Percentiles rank a stretch among this genome's conserved stretches.
These are phyloP conservation scores for Ramaria sp. DNA, from an alignment of 768 basidiomycete species.

Conservation along the genomic window DNA sequence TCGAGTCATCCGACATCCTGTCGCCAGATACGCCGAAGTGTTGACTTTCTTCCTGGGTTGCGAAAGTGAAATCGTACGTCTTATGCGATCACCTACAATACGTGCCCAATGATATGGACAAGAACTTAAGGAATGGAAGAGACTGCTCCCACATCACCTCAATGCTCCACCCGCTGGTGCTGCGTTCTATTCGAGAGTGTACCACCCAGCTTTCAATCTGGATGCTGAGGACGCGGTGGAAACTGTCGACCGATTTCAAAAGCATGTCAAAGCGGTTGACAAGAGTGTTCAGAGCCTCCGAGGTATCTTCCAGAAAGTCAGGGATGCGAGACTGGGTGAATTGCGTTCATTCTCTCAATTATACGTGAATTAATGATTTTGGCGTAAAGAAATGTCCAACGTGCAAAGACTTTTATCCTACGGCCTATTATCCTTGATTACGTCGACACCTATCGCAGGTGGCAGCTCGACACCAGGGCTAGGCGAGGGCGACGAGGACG, in stretches of 20 bases:
- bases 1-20: slow-evolving; percentile 60
- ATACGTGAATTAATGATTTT: neutral
- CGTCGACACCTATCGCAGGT: slow-evolving; percentile 44
- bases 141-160: slow-evolving; percentile 48
- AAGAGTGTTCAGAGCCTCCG: slow-evolving; percentile 61
- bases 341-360: slow-evolving; percentile 2
- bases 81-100: neutral
- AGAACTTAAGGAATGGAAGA: slow-evolving; percentile 55
- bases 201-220: slow-evolving; percentile 78
- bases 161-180: slow-evolving; percentile 59
- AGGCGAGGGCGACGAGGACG: slow-evolving; percentile 40
- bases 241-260: slow-evolving; percentile 48
- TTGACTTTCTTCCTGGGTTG: slow-evolving; percentile 71
- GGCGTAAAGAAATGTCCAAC: slow-evolving; percentile 58
- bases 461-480: slow-evolving; percentile 30
- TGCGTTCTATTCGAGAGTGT: slow-evolving; percentile 67
- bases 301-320: slow-evolving; percentile 45
- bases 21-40: slow-evolving; percentile 70
- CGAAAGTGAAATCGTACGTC: slow-evolving; percentile 61
- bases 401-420: slow-evolving; percentile 66
- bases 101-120: slow-evolving; percentile 1
- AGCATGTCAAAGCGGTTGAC: slow-evolving; percentile 54
- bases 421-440: slow-evolving; percentile 64
- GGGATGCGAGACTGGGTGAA: slow-evolving; percentile 62
- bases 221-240: slow-evolving; percentile 62